Base-by-base conservation (phyloP, 2,329 filamentous ascomycete genomes). In the Nakataea oryzae region DNA sequence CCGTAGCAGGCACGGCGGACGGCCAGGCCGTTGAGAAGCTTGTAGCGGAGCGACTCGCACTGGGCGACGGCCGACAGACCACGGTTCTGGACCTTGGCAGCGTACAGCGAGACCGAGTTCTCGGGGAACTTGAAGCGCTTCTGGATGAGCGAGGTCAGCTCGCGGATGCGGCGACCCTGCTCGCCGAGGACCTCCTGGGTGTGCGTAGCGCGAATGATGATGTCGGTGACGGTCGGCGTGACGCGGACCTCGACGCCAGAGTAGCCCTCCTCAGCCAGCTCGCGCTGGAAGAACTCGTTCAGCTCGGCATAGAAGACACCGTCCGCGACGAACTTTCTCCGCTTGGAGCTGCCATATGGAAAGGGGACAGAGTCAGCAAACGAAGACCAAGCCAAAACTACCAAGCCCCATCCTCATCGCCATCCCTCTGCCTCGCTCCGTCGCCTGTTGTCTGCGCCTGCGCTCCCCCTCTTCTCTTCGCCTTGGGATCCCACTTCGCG, bases 101-200 rank as follows among this genome's bases (percentile, higher is more conserved):
- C 95, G 81, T 99, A 99, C 76, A 99, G 92, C 70, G 95, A 97
- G 79, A 99, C 95, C 73, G 90, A 96, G 90, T 97, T 97, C 86
- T 97, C 93, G 82, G 95, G 93, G 89, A 99, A 99, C 87, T 97
- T 97, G 91, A 99, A 99, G 78, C 95, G 93, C 90, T 99, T 97
- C 86, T 99, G 96, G 86, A 99, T 99, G 78, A 99, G 89, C 75
- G 92, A 97, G 78, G 95, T 99, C 81, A 99, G 92, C 87, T 99
- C 95, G 80, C 95, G 93, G 81, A 99, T 99, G 84, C 95, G 91
- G 84, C 95, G 93, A 76, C 95, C 95, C 87, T 99, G 95, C 89
- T 99, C 95, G 77, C 95, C 95, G 76, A 99, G 91, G 73, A 99
- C 96, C 86, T 99, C 96, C 85, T 99, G 95, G 77, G 95, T 99